A percentile compares a stretch with the other conserved stretches of the same genome.
These are phyloP conservation scores for Acrocalymma vagum DNA, from an alignment of 2,329 filamentous ascomycete species.

Conservation along the genomic window DNA sequence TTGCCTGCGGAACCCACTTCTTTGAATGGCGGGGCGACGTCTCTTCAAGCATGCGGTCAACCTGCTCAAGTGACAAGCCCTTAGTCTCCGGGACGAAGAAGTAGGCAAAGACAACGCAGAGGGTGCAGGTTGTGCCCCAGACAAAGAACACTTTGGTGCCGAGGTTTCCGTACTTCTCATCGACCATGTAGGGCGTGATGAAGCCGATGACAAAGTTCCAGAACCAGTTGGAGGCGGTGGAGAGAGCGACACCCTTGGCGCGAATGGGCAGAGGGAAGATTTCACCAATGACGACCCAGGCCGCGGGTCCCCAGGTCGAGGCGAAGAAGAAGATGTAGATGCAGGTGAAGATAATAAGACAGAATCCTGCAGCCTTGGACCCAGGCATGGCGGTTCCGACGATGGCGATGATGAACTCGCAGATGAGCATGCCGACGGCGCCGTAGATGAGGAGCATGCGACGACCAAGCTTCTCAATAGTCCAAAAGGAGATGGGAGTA, in stretches of 20 bases:
- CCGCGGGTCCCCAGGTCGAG: constrained; percentile 83
- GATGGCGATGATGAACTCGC: constrained; percentile 87
- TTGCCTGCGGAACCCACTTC: constrained; percentile 78
- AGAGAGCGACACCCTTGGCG: constrained; percentile 84
- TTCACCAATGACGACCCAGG: constrained; percentile 81
- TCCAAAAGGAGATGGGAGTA: constrained; percentile 87
- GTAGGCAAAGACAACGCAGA: constrained; percentile 72
- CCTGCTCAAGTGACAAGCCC: constrained; percentile 79
- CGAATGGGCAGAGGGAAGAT: constrained; percentile 91
- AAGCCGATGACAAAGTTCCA: constrained; percentile 74
- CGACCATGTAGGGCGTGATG: constrained; percentile 76
- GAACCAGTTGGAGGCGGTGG: constrained; percentile 90
- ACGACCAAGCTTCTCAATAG: constrained; percentile 82
- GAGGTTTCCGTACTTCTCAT: constrained; percentile 70
- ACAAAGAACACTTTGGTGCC: constrained; percentile 63
- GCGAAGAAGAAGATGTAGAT: constrained; percentile 96
- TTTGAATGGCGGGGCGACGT: constrained; percentile 75
- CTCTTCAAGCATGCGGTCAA: constrained; percentile 87
- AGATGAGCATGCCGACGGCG: constrained; percentile 82
- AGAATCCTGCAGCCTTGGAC: constrained; percentile 59
- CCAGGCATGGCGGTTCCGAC: constrained; percentile 53
- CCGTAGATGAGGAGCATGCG: constrained; percentile 81
- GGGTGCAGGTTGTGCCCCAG: constrained; percentile 61
- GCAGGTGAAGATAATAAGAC: constrained; percentile 84
- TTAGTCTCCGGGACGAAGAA: constrained; percentile 81